Conservation (phyloP, 2,329 filamentous ascomycete species). For the Arthrocladium fulminans region DNA sequence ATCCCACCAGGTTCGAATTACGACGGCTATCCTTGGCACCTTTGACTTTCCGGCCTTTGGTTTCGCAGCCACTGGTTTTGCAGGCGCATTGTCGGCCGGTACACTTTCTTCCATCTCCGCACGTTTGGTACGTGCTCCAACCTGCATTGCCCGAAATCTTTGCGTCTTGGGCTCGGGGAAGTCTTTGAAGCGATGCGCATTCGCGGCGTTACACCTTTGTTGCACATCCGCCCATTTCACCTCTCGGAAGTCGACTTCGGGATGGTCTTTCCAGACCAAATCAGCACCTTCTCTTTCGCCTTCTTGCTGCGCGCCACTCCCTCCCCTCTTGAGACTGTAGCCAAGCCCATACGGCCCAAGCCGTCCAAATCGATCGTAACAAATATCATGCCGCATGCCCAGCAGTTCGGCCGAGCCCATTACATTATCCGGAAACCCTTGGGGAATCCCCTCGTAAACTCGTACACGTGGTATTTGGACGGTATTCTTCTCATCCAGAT, state of each 20-base stretch:
- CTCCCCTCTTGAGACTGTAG: conserved; percentile 69
- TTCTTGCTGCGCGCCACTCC: conserved; percentile 74
- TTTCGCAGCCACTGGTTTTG: conserved; percentile 14
- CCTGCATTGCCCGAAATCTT: conserved; percentile 24
- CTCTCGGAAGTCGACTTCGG: conserved; percentile 66
- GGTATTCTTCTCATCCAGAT: conserved; percentile 59
- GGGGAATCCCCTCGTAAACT: conserved; percentile 67
- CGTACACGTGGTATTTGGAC: conserved; percentile 61
- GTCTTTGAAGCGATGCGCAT: conserved; percentile 58
- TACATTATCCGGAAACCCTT: conserved; percentile 74
- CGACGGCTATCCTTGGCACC: conserved; percentile 57
- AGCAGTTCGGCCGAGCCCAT: conserved; percentile 81
- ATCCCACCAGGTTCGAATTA: conserved; percentile 72
- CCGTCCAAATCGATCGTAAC: conserved; percentile 84
- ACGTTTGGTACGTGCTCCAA: conserved; percentile 11
- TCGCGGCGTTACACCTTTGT: conserved; percentile 61
- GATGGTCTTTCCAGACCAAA: conserved; percentile 61
- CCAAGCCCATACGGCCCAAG: conserved; percentile 84
- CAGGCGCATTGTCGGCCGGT: conserved; percentile 5
- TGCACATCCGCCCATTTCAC: conserved; percentile 75
- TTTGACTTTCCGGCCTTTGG: conserved; percentile 21
- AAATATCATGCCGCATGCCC: conserved; percentile 72
- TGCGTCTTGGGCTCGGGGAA: conserved; percentile 30
- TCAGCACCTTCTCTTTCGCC: conserved; percentile 76
- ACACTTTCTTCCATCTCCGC: conserved; percentile 9